Conservation (phyloP, 1,284 basidiomycete species). For the Chalciporus sp. region DNA sequence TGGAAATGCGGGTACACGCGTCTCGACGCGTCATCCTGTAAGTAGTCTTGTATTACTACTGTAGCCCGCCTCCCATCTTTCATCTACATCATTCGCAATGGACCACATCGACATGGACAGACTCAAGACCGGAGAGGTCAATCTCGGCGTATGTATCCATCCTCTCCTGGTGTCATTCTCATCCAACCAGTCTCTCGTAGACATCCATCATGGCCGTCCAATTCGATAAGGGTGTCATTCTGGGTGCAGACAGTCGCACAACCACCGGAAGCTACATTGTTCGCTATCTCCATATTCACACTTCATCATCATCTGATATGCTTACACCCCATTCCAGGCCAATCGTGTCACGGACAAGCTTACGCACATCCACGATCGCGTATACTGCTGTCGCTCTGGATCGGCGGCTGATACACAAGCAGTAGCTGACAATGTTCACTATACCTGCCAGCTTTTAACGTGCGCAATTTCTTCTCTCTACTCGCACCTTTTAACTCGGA, state of each 20-base stretch:
- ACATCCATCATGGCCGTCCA: constrained; percentile 99
- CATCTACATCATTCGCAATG: constrained; percentile 44
- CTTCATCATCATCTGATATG: neutral
- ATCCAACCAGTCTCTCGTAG: constrained; percentile 41
- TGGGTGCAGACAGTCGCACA: constrained; percentile 96
- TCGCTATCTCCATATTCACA: constrained; percentile 29
- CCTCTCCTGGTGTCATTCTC: neutral
- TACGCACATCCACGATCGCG: constrained; percentile 95
- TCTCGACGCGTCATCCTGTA: constrained; percentile 67
- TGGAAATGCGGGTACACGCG: constrained; percentile 25
- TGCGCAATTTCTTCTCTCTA: constrained; percentile 34
- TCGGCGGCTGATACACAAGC: constrained; percentile 99
- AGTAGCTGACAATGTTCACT: constrained; percentile 91
- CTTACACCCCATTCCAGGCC: constrained; percentile 52
- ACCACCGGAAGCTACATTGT: constrained; percentile 98
- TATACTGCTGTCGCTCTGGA: constrained; percentile 98
- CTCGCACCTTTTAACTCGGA: constrained; percentile 8
- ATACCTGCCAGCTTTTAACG: constrained; percentile 83
- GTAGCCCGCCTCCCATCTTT: constrained; percentile 20
- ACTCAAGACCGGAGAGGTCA: constrained; percentile 91
- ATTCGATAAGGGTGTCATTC: constrained; percentile 92
- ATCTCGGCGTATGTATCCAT: constrained; percentile 78
- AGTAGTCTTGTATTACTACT: constrained; percentile 21
- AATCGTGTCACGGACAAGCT: constrained; percentile 99
- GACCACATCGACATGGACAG: constrained; percentile 72